These are phyloP conservation scores for Heliamphora pulchella DNA, from an alignment of 179 eudicot genomes.

Conservation along the genomic window DNA sequence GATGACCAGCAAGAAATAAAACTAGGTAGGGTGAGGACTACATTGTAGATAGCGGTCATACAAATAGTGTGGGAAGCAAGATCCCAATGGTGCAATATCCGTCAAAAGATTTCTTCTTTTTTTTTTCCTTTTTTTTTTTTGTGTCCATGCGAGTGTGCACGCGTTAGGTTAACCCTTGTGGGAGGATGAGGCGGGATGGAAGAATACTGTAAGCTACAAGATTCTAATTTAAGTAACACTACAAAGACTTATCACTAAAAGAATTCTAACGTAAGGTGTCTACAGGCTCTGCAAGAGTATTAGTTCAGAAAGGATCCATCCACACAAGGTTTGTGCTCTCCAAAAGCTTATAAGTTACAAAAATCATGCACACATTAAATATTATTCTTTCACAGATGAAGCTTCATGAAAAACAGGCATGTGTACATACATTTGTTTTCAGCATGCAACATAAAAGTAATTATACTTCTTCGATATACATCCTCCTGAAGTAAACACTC, in stretches of 20 bases:
- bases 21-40: background rate
- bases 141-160: no score
- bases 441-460: background rate
- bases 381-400: no score
- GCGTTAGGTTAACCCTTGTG: no score
- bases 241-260: background rate
- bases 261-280: background rate
- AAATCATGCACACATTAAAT: background rate
- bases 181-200: no score
- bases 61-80: background rate
- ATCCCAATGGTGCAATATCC: background rate
- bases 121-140: no score
- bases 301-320: background rate
- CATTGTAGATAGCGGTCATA: background rate
- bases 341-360: background rate
- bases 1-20: background rate
- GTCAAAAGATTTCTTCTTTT: no score
- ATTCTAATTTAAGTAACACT: background rate
- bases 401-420: no score
- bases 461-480: background rate
- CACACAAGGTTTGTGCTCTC: background rate
- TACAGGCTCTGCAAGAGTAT: background rate
- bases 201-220: no score
- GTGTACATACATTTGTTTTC: background rate
- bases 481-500: background rate